phyloP scores from a whole-genome alignment of 2,329 filamentous ascomycete species.

The Alternaria ventricosa region DNA sequence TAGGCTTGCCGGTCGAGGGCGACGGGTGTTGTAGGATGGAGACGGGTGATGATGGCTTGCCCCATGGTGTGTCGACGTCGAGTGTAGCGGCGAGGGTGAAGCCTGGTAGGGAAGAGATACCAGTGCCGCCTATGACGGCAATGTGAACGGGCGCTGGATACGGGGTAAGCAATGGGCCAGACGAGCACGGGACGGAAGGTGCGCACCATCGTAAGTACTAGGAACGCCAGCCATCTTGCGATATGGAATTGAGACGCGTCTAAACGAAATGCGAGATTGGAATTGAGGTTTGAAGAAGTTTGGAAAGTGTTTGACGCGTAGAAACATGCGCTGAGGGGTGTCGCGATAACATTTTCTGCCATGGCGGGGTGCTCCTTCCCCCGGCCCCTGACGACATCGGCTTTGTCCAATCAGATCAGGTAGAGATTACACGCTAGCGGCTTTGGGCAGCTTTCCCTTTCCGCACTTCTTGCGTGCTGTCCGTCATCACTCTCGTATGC shows the following conservation, averaged over 20 bases:
- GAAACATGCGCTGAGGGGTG: constrained; percentile 25
- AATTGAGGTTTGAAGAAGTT: neutral
- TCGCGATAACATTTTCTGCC: constrained; percentile 28
- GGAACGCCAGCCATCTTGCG: constrained; percentile 45
- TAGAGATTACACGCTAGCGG: neutral
- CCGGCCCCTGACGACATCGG: constrained; percentile 33
- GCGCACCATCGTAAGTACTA: constrained; percentile 40
- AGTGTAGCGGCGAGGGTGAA: constrained; percentile 85
- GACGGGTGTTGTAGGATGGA: constrained; percentile 86
- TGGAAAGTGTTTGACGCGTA: constrained; percentile 11
- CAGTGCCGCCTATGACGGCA: constrained; percentile 73
- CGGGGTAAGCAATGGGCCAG: constrained; percentile 8
- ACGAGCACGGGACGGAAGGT: neutral
- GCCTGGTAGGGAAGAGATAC: constrained; percentile 83
- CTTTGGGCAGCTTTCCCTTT: neutral
- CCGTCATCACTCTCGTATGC: neutral
- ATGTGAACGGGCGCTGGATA: constrained; percentile 56
- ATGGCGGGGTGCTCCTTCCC: constrained; percentile 27
- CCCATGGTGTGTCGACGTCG: constrained; percentile 85
- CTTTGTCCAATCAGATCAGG: constrained; percentile 14
- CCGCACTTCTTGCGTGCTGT: neutral
- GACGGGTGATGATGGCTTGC: constrained; percentile 76
- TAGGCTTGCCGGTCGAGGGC: constrained; percentile 66
- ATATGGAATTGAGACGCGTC: constrained; percentile 32
- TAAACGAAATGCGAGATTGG: neutral